Evolutionary conservation across 192 early-diverging fungal species (phyloP).

Genomic region (Backusella liffmaniae): DNA sequence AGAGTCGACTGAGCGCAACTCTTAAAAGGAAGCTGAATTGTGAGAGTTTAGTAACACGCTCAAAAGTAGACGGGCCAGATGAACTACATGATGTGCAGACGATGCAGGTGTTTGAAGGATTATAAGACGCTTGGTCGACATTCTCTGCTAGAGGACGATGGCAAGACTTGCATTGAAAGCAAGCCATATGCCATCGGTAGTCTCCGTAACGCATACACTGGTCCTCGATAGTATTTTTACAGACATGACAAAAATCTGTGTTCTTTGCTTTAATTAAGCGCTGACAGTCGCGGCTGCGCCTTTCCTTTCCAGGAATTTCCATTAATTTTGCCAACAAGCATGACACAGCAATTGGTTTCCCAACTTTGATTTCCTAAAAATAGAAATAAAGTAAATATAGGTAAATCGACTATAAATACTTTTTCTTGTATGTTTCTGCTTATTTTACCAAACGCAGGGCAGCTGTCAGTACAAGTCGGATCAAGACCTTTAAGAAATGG

Average conservation of each 20-base stretch:
- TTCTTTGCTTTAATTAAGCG: conserved; percentile 21
- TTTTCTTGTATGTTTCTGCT: not conserved
- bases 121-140: conserved; percentile 19
- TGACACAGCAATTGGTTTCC: conserved; percentile 50
- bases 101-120: conserved; percentile 13
- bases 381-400: not conserved
- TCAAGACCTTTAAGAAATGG: conserved; percentile 89
- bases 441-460: conserved; percentile 73
- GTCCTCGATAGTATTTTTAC: conserved; percentile 83
- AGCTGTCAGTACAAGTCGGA: conserved; percentile 84
- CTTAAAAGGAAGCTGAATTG: conserved; percentile 90
- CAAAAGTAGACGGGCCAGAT: conserved; percentile 49
- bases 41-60: conserved; percentile 80
- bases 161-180: conserved; percentile 75
- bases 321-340: conserved; percentile 77
- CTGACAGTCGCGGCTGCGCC: conserved; percentile 24
- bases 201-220: conserved; percentile 73
- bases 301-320: conserved; percentile 55
- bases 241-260: conserved; percentile 81
- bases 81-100: conserved; percentile 7
- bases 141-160: conserved; percentile 38
- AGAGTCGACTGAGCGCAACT: conserved; percentile 80
- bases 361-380: conserved; percentile 60
- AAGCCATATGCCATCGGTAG: conserved; percentile 79
- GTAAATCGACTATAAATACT: not conserved